Evolutionary conservation across 257 asterid species (phyloP).

Genomic region (Gentiana dahurica): DNA sequence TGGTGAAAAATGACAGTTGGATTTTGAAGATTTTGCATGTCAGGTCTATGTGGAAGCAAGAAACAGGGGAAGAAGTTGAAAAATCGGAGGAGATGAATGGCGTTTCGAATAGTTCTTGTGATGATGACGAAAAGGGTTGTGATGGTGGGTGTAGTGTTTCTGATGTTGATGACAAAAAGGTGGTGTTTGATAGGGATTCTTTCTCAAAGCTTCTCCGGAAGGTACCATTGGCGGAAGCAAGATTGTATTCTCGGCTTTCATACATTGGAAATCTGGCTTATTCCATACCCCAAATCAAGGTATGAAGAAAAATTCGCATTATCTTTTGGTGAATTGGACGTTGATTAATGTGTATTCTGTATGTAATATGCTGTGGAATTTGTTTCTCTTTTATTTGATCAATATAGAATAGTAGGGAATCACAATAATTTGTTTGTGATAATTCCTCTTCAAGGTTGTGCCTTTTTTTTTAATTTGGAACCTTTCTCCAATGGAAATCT

Average conservation of each 20-base stretch:
- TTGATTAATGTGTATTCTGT: not conserved
- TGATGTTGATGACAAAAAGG: conserved; percentile 39
- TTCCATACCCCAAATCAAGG: conserved; percentile 79
- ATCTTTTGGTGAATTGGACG: not conserved
- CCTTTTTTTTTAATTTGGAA: not conserved
- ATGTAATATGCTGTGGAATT: not conserved
- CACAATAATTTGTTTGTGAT: not conserved
- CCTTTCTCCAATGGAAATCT: not conserved
- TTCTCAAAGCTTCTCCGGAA: conserved; percentile 63
- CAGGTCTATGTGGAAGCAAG: conserved; percentile 42
- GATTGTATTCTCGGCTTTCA: conserved; percentile 71
- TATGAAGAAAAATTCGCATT: conserved; percentile 8
- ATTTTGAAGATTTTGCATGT: conserved; percentile 64
- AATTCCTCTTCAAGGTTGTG: not conserved
- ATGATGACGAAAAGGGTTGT: conserved; percentile 34
- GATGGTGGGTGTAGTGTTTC: conserved; percentile 42
- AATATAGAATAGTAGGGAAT: not conserved
- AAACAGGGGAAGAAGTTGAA: conserved; percentile 17
- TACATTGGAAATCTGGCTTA: conserved; percentile 85
- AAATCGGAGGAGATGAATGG: conserved; percentile 16
- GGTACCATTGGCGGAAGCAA: conserved; percentile 76
- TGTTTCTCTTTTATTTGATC: conserved; percentile 1
- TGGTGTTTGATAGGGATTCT: conserved; percentile 55
- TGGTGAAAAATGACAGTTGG: conserved; percentile 43
- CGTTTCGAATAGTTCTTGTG: conserved; percentile 13